Evolutionary conservation across 2,329 filamentous ascomycete genomes (phyloP), one percentile per base, ranked within the genome.

Genomic region (Botrytis pseudocinerea): DNA sequence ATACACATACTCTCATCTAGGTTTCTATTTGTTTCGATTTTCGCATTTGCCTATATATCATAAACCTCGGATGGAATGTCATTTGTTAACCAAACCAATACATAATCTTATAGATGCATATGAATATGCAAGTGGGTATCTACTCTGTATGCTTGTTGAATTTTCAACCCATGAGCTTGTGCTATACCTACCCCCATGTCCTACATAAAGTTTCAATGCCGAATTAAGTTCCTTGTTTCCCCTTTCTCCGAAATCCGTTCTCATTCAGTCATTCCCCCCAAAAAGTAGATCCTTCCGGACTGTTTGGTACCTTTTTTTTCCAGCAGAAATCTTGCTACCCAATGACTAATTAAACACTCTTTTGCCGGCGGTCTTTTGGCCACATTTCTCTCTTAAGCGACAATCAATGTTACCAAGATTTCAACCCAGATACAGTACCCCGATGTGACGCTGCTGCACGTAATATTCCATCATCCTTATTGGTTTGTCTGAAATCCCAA

Each of bases 401-500:
- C 32, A n/a, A 16, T 28, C 14, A 64, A 64, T 46, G 61, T 64
- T 66, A 66, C 64, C 44, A 66, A 66, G 44, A 66, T 51, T 66
- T 38, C n/a, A 64, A 46, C 14, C 51, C 51, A 46, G 61, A 64
- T 64, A 44, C 40, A 64, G 61, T 44, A 44, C 40, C 32, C 70
- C 70, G 42, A 60, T 40, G 40, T 72, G 70, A 69, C 40, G 51
- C 60, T 72, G 62, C 70, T 72, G 70, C 70, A 72, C 63, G 70
- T 72, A 72, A 72, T 68, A 48, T 72, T 25, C 51, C 42, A n/a
- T 18, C 46, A 38, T 72, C 38, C 32, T 61, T 20, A 72, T 72
- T 72, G 70, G 70, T 57, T 42, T 38, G 25, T 40, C 28, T n/a
- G 20, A 54, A 60, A n/a, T 63, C 40, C 38, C 38, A 61, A n/a